A percentile compares a stretch with the other conserved stretches of the same genome.
phyloP scores from a whole-genome alignment of 140 eudicot genomes.

The Oenanthe javanica region DNA sequence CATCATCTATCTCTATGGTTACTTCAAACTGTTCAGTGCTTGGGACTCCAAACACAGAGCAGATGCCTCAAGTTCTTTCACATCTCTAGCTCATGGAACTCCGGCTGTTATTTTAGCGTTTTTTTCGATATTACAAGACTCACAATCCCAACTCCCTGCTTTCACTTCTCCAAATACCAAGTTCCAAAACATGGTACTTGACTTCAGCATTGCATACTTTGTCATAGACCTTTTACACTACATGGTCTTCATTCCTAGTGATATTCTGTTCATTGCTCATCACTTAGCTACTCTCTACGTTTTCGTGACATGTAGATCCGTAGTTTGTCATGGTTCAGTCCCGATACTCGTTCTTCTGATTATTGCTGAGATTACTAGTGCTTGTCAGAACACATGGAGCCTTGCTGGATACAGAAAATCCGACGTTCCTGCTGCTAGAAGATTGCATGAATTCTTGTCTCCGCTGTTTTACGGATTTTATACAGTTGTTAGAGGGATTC shows the following conservation, averaged over 20 bases:
- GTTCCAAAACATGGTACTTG: conserved; percentile 44
- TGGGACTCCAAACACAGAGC: conserved; percentile 38
- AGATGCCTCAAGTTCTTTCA: conserved; percentile 66
- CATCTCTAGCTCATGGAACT: conserved; percentile 66
- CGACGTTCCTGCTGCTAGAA: conserved; percentile 32
- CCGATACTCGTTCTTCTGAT: conserved; percentile 47
- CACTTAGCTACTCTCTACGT: conserved; percentile 74
- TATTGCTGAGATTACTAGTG: conserved; percentile 62
- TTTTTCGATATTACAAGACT: conserved; percentile 23
- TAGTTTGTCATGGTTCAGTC: conserved; percentile 44
- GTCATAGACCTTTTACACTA: conserved; percentile 56
- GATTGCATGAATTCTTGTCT: conserved; percentile 32
- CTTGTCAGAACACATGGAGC: conserved; percentile 66
- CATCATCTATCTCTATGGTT: conserved; percentile 38
- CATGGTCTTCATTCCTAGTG: conserved; percentile 41
- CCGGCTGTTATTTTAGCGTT: conserved; percentile 43
- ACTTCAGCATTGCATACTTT: conserved; percentile 68
- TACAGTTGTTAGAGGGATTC: conserved; percentile 48
- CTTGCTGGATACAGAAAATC: conserved; percentile 39
- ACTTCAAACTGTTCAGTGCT: conserved; percentile 36
- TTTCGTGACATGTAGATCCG: conserved; percentile 46
- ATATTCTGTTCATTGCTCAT: conserved; percentile 61
- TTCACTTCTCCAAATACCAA: conserved; percentile 49
- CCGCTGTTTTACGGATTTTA: conserved; percentile 52
- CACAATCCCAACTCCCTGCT: conserved; percentile 16